A percentile compares a stretch with the other conserved stretches of the same genome.
Conservation (phyloP, 768 basidiomycete genomes). For the Gloeophyllum trabeum region DNA sequence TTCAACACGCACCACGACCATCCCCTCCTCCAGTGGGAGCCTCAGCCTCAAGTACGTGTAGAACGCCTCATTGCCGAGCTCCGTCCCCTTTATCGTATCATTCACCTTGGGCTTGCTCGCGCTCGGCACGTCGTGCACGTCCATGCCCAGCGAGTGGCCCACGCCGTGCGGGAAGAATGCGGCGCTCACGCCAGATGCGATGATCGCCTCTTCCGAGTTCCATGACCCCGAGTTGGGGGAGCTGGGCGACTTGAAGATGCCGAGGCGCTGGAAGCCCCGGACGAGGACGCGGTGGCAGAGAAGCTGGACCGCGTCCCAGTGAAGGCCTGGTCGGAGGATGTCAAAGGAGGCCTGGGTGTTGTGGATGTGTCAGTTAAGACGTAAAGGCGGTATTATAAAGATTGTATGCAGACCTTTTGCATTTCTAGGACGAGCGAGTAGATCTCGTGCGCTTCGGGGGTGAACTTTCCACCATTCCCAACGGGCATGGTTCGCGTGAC, state of each 20-base stretch:
- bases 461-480: slow-evolving; percentile 90
- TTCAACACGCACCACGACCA: slow-evolving; percentile 83
- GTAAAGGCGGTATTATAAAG: neutral
- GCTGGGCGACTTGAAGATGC: slow-evolving; percentile 64
- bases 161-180: slow-evolving; percentile 95
- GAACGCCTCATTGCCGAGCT: slow-evolving; percentile 42
- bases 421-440: slow-evolving; percentile 84
- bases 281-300: slow-evolving; percentile 78
- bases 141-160: slow-evolving; percentile 86
- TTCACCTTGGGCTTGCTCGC: slow-evolving; percentile 59
- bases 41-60: slow-evolving; percentile 76
- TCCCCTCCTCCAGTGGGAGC: slow-evolving; percentile 58
- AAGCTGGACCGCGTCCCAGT: slow-evolving; percentile 86
- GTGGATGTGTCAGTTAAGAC: neutral
- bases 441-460: slow-evolving; percentile 67
- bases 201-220: slow-evolving; percentile 57
- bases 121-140: slow-evolving; percentile 86
- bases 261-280: slow-evolving; percentile 69
- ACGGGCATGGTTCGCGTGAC: slow-evolving; percentile 76
- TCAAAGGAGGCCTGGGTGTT: slow-evolving; percentile 72
- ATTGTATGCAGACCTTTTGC: slow-evolving; percentile 53
- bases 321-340: slow-evolving; percentile 60
- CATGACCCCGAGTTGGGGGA: slow-evolving; percentile 37
- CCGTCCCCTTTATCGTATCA: slow-evolving; percentile 18
- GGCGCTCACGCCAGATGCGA: slow-evolving; percentile 63